Conservation (phyloP, 208 protist species). For the Wallacemonas rigidus region DNA sequence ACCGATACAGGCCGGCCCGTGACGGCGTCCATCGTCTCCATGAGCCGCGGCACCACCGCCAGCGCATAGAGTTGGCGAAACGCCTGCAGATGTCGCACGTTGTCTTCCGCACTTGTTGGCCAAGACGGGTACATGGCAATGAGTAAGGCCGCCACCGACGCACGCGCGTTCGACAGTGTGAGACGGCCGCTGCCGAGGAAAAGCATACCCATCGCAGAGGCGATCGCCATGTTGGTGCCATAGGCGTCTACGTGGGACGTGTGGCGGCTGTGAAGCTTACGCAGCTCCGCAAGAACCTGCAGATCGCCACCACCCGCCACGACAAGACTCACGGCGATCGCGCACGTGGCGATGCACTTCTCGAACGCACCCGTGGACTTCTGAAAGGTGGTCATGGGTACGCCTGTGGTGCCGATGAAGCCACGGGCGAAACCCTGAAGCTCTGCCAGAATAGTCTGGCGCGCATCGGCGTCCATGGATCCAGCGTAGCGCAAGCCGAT, state of each 20-base stretch:
- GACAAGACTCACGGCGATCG: conserved; percentile 72
- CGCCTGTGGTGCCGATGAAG: conserved; percentile 59
- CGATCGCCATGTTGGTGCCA: conserved; percentile 94
- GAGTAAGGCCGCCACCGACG: conserved; percentile 91
- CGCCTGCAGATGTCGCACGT: conserved; percentile 88
- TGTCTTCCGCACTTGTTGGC: conserved; percentile 87
- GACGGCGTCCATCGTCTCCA: conserved; percentile 92
- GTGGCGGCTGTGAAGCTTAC: conserved; percentile 57
- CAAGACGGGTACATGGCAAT: conserved; percentile 94
- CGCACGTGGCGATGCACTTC: conserved; percentile 69
- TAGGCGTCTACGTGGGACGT: conserved; percentile 53
- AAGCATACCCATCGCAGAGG: conserved; percentile 94
- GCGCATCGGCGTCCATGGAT: conserved; percentile 61
- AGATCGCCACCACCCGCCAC: conserved; percentile 94
- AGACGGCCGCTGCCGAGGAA: conserved; percentile 93
- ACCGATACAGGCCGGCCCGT: conserved; percentile 74
- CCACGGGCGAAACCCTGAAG: conserved; percentile 70
- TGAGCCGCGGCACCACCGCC: conserved; percentile 88
- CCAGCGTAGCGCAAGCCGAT: conserved; percentile 84
- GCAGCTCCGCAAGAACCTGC: conserved; percentile 67
- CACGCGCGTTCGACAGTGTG: conserved; percentile 82
- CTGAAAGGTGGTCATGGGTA: conserved; percentile 54
- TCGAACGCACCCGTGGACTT: conserved; percentile 78
- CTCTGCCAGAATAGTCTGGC: conserved; percentile 57
- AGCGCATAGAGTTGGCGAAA: conserved; percentile 96